phyloP scores from a whole-genome alignment of 2,329 filamentous ascomycete genomes.

The Decorospora gaudefroyi region DNA sequence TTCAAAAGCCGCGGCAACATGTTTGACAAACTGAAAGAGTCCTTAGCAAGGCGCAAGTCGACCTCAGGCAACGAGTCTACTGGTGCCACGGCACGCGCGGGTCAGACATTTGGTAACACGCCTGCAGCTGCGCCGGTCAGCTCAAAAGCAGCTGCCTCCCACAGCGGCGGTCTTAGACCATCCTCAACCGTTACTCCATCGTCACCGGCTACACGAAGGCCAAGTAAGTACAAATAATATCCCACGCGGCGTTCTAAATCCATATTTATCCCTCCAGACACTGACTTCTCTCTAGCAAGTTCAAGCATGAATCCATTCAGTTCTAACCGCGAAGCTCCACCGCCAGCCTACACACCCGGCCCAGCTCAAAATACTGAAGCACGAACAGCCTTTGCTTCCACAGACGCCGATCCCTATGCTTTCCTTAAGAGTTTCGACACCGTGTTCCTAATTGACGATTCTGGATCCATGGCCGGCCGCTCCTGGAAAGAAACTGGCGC shows the following conservation, averaged over 20 bases:
- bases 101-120: slow-evolving; percentile 1
- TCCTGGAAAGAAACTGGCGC: slow-evolving; percentile 75
- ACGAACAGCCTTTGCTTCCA: slow-evolving; percentile 10
- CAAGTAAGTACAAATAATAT: slow-evolving; percentile 37
- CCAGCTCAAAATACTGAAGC: slow-evolving; percentile 13
- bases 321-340: slow-evolving; percentile 46
- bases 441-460: slow-evolving; percentile 89
- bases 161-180: slow-evolving; percentile 24
- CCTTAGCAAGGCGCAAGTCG: slow-evolving; percentile 19
- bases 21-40: slow-evolving; percentile 23
- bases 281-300: slow-evolving; percentile 25
- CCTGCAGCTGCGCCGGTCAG: slow-evolving; percentile 6
- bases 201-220: slow-evolving; percentile 46
- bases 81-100: slow-evolving; percentile 6
- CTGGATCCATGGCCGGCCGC: slow-evolving; percentile 78
- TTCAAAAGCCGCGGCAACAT: slow-evolving; percentile 13
- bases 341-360: slow-evolving; percentile 50
- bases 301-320: slow-evolving; percentile 36
- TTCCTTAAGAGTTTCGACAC: slow-evolving; percentile 85
- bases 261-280: neutral
- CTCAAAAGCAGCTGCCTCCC: slow-evolving; percentile 16
- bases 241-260: neutral
- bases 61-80: slow-evolving; percentile 12
- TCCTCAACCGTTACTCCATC: slow-evolving; percentile 18
- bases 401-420: slow-evolving; percentile 64